These are phyloP conservation scores for Aspergillus asperescens DNA, from an alignment of 495 filamentous ascomycete genomes.

Conservation along the genomic window DNA sequence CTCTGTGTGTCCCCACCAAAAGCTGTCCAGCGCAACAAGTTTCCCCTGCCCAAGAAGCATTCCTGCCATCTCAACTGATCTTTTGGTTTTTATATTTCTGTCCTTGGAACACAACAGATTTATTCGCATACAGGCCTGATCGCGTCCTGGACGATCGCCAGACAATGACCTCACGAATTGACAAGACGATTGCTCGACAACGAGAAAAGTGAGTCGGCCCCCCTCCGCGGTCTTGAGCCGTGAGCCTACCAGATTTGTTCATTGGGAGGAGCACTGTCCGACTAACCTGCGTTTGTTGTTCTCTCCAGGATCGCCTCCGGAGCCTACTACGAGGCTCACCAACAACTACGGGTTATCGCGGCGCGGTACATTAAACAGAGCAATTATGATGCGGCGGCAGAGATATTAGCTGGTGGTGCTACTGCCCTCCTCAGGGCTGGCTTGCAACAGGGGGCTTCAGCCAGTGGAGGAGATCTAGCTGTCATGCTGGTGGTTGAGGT, in stretches of 20 bases:
- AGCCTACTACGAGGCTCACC: constrained; percentile 93
- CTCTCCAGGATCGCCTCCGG: constrained; percentile 76
- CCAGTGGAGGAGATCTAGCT: constrained; percentile 86
- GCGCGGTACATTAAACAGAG: constrained; percentile 81
- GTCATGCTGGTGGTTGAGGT: constrained; percentile 80
- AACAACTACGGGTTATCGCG: constrained; percentile 91
- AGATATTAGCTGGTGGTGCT: constrained; percentile 80
- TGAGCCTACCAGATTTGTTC: no score
- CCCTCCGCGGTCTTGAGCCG: background rate
- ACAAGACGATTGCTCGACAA: constrained; percentile 68
- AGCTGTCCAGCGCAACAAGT: constrained; percentile 5
- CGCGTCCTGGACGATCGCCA: background rate
- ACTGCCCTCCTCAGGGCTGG: constrained; percentile 79
- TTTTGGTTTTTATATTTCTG: background rate
- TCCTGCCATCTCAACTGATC: background rate
- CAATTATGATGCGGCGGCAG: constrained; percentile 78
- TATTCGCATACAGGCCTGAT: background rate
- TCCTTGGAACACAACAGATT: no score
- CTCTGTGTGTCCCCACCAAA: constrained; percentile 12
- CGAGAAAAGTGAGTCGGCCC: constrained; percentile 54
- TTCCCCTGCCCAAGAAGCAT: background rate
- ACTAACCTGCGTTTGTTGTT: constrained; percentile 4
- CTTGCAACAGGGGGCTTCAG: constrained; percentile 61
- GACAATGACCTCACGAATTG: constrained; percentile 58
- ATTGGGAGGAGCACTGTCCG: no score